phyloP scores from a whole-genome alignment of 2,329 filamentous ascomycete genomes.

The Hypoxylon rubiginosum region DNA sequence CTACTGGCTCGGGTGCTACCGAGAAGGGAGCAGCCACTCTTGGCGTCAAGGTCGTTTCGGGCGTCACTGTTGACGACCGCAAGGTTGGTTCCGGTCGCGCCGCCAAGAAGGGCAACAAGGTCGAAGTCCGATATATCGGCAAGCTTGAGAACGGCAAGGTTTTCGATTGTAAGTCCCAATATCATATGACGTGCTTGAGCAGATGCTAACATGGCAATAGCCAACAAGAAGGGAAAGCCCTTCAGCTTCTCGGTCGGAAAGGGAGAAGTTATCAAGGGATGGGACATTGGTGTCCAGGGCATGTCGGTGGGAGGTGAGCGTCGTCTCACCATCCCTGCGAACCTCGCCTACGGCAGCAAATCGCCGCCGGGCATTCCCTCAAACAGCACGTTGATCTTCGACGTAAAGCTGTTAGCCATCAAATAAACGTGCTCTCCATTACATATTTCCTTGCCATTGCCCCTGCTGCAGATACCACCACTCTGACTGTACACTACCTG shows the following conservation, averaged over 20 bases:
- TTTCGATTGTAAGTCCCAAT: slow-evolving; percentile 81
- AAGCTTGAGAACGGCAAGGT: slow-evolving; percentile 95
- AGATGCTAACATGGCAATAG: slow-evolving; percentile 59
- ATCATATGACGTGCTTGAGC: slow-evolving; percentile 61
- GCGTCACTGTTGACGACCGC: slow-evolving; percentile 95
- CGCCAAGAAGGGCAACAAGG: slow-evolving; percentile 90
- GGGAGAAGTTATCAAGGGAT: slow-evolving; percentile 98
- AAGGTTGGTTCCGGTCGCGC: slow-evolving; percentile 87
- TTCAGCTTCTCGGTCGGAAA: slow-evolving; percentile 95
- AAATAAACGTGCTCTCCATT: slow-evolving; percentile 68
- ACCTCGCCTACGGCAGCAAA: slow-evolving; percentile 91
- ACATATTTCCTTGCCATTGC: slow-evolving; percentile 30
- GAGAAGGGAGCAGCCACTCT: slow-evolving; percentile 70
- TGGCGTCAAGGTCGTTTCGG: slow-evolving; percentile 84
- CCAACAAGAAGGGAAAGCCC: slow-evolving; percentile 99
- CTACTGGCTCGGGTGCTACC: slow-evolving; percentile 75
- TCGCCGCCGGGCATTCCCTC: slow-evolving; percentile 85
- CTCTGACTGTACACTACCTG: slow-evolving; percentile 49
- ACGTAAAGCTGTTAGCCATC: slow-evolving; percentile 87
- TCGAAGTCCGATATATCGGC: slow-evolving; percentile 97
- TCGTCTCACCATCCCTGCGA: slow-evolving; percentile 87
- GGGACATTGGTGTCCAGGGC: slow-evolving; percentile 94
- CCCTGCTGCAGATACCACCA: slow-evolving; percentile 47
- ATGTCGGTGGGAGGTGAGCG: slow-evolving; percentile 96
- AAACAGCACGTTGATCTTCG: slow-evolving; percentile 93